Evolutionary conservation across 2,329 filamentous ascomycete species (phyloP).

Genomic region (Leptographium galeiforme): DNA sequence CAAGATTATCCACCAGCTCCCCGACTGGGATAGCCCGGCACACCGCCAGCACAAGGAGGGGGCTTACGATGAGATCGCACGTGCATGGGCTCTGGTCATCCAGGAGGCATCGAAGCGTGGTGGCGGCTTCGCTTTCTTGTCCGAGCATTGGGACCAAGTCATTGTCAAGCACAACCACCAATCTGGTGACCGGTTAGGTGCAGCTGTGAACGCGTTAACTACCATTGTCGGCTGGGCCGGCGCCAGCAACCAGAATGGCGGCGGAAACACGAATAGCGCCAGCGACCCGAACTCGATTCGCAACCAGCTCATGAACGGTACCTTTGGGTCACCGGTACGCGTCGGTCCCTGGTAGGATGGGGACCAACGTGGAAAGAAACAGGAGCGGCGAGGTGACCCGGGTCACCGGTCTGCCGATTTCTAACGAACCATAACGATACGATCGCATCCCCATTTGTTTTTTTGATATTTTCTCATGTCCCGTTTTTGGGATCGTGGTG

Average conservation of each 20-base stretch:
- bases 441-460: not conserved
- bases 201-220: slow-evolving; percentile 66
- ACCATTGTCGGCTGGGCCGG: slow-evolving; percentile 69
- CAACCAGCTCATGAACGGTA: slow-evolving; percentile 47
- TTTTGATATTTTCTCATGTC: not conserved
- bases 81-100: slow-evolving; percentile 85
- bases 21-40: slow-evolving; percentile 78
- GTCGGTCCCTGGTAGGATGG: slow-evolving; percentile 45
- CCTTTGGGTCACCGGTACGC: slow-evolving; percentile 44
- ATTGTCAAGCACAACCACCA: slow-evolving; percentile 77
- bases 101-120: slow-evolving; percentile 83
- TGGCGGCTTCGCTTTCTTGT: slow-evolving; percentile 70
- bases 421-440: slow-evolving; percentile 9
- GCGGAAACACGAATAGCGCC: slow-evolving; percentile 17
- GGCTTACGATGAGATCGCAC: slow-evolving; percentile 90
- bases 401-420: not conserved
- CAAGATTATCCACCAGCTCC: slow-evolving; percentile 75
- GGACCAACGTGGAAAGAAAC: not conserved
- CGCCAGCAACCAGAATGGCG: slow-evolving; percentile 38
- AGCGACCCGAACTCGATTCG: slow-evolving; percentile 44
- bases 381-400: no score
- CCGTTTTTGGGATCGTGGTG: not conserved
- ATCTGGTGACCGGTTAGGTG: slow-evolving; percentile 67
- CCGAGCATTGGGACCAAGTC: slow-evolving; percentile 84
- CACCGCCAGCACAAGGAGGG: slow-evolving; percentile 90